Base-by-base conservation (phyloP, 2,329 filamentous ascomycete species). In the Chaetothyriales sp. region DNA sequence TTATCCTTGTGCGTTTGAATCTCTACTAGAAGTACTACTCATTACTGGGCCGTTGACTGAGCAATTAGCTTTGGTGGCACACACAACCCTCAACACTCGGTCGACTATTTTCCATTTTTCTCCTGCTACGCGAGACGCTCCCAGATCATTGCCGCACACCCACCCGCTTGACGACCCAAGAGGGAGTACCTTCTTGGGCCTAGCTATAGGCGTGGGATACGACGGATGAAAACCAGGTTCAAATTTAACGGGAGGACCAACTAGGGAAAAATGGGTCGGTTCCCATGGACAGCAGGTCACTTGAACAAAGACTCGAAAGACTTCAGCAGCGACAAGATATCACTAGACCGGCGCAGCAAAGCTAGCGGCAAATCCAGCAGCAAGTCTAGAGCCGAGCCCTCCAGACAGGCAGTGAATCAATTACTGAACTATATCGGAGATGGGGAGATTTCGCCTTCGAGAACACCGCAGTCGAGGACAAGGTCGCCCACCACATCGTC, bases 271-370 rank as follows among this genome's bases (percentile, higher is more conserved):
- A 59, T 59, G 57, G 57, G 55, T 44, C 57, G 57, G 22, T 59
- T 59, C 50, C 48, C 54, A 50, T 59, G 57, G 57, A 51, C 48
- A 28, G 51, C 55, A 20, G 55, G 46, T 46, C 52, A 55, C 25
- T 48, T 53, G 1, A 59, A 57, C 48, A 55, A 57, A 28, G 45
- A 50, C 40, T 54, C 53, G 47, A 55, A 57, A 28, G 45, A 50
- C 40, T 54, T 52, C 48, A 58, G 60, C 45, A 57, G 53, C 20
- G 18, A 51, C 47, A 43, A 49, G 18, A 46, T 52, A 43, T 33
- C 57, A 20, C 56, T 57, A 47, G 59, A 61, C 8, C 56, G 52
- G 56, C 55, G 55, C 22, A 55, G 53, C 20, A 55, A 54, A 45
- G 22, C 46, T 10, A 37, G 29, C 29, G 29, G 29, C 2, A 40